These are phyloP conservation scores for Trichothecium roseum DNA, from an alignment of 2,329 filamentous ascomycete genomes.

Conservation along the genomic window DNA sequence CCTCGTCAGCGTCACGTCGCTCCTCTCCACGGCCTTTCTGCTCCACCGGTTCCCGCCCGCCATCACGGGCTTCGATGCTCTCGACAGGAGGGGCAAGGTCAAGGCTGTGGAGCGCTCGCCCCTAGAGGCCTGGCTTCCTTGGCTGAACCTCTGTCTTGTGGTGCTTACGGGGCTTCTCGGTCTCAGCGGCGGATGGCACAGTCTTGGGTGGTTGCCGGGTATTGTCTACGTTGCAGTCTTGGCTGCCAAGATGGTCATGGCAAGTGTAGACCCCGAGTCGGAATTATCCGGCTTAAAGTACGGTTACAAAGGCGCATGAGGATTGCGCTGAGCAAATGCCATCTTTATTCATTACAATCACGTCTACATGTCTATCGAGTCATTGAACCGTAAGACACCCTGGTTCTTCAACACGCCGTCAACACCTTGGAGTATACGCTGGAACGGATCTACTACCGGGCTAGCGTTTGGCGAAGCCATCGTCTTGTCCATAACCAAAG, in stretches of 20 bases:
- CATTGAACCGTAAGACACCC: conserved; percentile 85
- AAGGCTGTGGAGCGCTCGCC: conserved; percentile 21
- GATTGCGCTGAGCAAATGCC: not conserved
- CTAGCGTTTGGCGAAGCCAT: conserved; percentile 36
- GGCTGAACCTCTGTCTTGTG: conserved; percentile 49
- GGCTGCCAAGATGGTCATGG: conserved; percentile 54
- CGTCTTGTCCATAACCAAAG: conserved; percentile 81
- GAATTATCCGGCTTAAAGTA: conserved; percentile 55
- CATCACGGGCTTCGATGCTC: conserved; percentile 37
- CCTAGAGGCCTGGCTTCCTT: conserved; percentile 48
- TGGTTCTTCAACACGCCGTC: conserved; percentile 80
- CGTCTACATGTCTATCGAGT: conserved; percentile 65
- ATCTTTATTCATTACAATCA: not conserved
- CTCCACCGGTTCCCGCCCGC: conserved; percentile 45
- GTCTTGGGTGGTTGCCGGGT: conserved; percentile 40
- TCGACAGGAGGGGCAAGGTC: conserved; percentile 25
- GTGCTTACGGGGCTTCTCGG: conserved; percentile 38
- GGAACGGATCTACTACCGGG: conserved; percentile 38
- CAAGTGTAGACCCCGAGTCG: conserved; percentile 54
- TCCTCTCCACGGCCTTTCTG: conserved; percentile 52
- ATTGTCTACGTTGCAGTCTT: conserved; percentile 52
- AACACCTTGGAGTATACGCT: conserved; percentile 64
- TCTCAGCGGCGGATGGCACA: conserved; percentile 26
- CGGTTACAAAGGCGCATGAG: conserved; percentile 55
- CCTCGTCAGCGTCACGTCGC: conserved; percentile 51